phyloP scores from a whole-genome alignment of 164 flowering plant species.

The Nymphaea colorata region DNA sequence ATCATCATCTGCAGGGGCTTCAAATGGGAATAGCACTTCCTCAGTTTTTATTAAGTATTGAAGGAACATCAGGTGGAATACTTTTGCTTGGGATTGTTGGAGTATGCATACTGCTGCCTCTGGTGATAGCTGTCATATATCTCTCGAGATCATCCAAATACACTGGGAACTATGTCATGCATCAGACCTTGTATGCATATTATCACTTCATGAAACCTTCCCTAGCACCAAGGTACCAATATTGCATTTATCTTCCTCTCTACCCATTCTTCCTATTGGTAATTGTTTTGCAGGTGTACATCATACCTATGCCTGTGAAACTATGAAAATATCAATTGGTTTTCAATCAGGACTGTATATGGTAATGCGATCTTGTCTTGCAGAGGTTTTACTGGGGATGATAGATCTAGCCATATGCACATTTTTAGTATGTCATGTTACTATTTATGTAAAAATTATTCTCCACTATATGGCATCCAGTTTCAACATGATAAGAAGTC shows the following conservation, averaged over 20 bases:
- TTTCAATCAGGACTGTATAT: too few relatives aligned
- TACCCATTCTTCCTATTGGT: not conserved
- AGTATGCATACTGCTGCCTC: constrained; percentile 82
- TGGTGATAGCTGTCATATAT: constrained; percentile 79
- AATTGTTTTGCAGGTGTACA: not conserved
- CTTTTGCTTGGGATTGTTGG: constrained; percentile 86
- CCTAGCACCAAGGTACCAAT: constrained; percentile 80
- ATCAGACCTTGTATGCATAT: constrained; percentile 70
- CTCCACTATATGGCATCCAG: too few relatives aligned
- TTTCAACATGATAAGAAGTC: too few relatives aligned
- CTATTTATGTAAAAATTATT: too few relatives aligned
- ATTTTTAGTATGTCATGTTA: not conserved
- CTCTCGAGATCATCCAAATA: constrained; percentile 86
- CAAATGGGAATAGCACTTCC: constrained; percentile 99
- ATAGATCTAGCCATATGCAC: not conserved
- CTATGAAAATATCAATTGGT: too few relatives aligned
- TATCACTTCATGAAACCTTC: constrained; percentile 90
- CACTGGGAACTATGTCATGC: constrained; percentile 93
- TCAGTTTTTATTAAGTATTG: constrained; percentile 73
- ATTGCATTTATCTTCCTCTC: too few relatives aligned
- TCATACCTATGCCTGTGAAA: too few relatives aligned
- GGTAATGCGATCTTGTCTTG: too few relatives aligned
- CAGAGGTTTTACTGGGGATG: too few relatives aligned
- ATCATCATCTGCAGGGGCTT: constrained; percentile 48
- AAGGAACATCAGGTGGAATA: constrained; percentile 93